Base-by-base conservation (phyloP, 2,329 filamentous ascomycete species). In the Verticillium klebahnii region DNA sequence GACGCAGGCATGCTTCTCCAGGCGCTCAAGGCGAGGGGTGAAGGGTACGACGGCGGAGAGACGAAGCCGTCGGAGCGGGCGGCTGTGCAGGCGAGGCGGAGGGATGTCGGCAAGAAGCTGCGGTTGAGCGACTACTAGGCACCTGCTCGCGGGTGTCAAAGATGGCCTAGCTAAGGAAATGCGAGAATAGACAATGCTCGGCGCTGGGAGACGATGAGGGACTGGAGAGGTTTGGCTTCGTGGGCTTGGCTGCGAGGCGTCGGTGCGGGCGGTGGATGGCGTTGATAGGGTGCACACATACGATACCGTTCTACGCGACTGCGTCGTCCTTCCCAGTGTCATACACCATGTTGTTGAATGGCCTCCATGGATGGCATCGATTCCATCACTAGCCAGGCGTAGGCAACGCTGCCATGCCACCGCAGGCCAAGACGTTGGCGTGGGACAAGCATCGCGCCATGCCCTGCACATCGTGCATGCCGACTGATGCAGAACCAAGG, bases 1-100 rank as follows among this genome's bases (percentile, higher is more conserved):
- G 94, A 98, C 73, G 93, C 94, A 0, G 94, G 94, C 15, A 96
- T 97, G 92, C 85, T 97, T 5, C 82, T 95, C 29, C 91, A 96
- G 73, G 92, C 93, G 1, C 85, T 97, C 62, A 93, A 93, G 72
- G 89, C 89, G 2, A 85, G 89, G 58, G 83, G 84, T 17, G 82
- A 86, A 61, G 80, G 78, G 4, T 74, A 79, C 6, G 82, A 85
- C 60, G 70, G 76, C 2, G 50, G 19, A 1, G 83, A 86, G 64
- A 76, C 76, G 11, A 85, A 83, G 67, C 73, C 82, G 1, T 83
- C 82, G 55, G 86, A 89, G 68, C 80, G 85, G 61, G 87, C 87
- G 12, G 83, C 82, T 5, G 83, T 83, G 7, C 83, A 83, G 7
- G 75, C 82, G 62, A 77, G 79, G 61, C 80, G 89, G 64, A 80